Percentiles rank a stretch among this genome's conserved stretches.
phyloP scores from a whole-genome alignment of 2,329 filamentous ascomycete species.

The Hysterium pulicare region DNA sequence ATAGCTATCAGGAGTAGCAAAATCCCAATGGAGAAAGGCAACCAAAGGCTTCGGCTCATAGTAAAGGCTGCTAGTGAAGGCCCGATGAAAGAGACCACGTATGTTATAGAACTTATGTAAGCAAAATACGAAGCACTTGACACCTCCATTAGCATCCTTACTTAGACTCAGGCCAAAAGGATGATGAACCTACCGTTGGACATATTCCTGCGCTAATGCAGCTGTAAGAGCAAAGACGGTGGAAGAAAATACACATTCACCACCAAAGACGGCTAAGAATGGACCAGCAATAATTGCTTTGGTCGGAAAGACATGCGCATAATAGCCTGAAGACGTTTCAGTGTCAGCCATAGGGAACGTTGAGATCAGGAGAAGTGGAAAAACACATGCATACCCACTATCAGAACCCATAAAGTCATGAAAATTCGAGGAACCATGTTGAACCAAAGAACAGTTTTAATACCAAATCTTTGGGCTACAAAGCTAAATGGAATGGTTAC shows the following conservation, averaged over 20 bases:
- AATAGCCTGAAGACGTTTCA: constrained; percentile 16
- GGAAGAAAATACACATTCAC: constrained; percentile 36
- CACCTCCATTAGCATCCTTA: not conserved
- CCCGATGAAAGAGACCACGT: constrained; percentile 31
- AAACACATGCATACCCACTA: constrained; percentile 21
- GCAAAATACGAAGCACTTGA: constrained; percentile 34
- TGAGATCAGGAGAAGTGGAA: not conserved
- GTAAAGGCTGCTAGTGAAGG: constrained; percentile 32
- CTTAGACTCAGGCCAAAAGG: too few species aligned
- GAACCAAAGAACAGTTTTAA: constrained; percentile 27
- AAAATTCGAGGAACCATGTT: constrained; percentile 30
- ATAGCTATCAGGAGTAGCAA: constrained; percentile 24
- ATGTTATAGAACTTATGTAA: constrained; percentile 26
- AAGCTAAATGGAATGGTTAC: constrained; percentile 36
- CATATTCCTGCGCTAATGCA: constrained; percentile 27
- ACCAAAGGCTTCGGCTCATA: constrained; percentile 34
- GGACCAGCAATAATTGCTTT: constrained; percentile 30
- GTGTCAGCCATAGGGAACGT: not conserved
- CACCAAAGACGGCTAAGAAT: constrained; percentile 29
- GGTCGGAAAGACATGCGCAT: constrained; percentile 22
- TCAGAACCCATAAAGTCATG: constrained; percentile 29
- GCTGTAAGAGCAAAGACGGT: constrained; percentile 34
- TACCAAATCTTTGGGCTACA: constrained; percentile 27
- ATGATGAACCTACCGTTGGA: constrained; percentile 29
- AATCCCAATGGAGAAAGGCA: constrained; percentile 36